These are phyloP conservation scores for Hydnomerulius pinastri DNA, from an alignment of 768 basidiomycete species.

Conservation along the genomic window DNA sequence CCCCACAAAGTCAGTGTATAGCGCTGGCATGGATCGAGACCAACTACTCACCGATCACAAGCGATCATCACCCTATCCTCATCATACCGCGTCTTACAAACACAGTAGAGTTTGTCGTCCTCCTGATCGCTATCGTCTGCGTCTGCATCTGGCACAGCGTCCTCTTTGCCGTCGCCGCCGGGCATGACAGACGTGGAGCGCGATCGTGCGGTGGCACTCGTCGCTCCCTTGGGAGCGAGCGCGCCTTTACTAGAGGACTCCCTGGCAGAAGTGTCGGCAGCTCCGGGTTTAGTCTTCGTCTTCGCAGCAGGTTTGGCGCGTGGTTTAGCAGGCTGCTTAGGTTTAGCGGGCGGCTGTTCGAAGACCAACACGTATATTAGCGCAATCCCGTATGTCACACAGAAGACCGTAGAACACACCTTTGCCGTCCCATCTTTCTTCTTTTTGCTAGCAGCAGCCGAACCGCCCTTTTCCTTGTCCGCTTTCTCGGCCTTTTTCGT, in stretches of 20 bases:
- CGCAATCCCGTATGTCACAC: not conserved
- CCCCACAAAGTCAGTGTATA: not conserved
- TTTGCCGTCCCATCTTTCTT: conserved; percentile 29
- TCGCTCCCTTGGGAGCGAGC: conserved; percentile 17
- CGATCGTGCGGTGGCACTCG: conserved; percentile 49
- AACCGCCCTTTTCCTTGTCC: conserved; percentile 23
- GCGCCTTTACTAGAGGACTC: conserved; percentile 14
- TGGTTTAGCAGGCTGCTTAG: conserved; percentile 33
- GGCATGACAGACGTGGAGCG: conserved; percentile 75
- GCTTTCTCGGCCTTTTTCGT: conserved; percentile 24
- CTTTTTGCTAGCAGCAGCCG: conserved; percentile 30
- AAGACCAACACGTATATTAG: not conserved
- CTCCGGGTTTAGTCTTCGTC: conserved; percentile 23
- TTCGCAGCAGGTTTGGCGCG: conserved; percentile 34
- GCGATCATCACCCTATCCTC: conserved; percentile 91
- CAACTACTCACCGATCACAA: conserved; percentile 77
- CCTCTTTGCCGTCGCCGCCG: conserved; percentile 35
- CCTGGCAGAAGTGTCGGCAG: conserved; percentile 9
- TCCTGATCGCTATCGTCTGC: conserved; percentile 45
- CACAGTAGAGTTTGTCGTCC: conserved; percentile 74
- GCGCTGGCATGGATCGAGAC: not conserved
- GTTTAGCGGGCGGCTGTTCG: conserved; percentile 23
- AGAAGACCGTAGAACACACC: conserved; percentile 9
- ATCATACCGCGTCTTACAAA: conserved; percentile 87
- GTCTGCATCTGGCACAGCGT: conserved; percentile 49